These are phyloP conservation scores for Mollisia scopiformis DNA, from an alignment of 2,329 filamentous ascomycete species.

Conservation along the genomic window DNA sequence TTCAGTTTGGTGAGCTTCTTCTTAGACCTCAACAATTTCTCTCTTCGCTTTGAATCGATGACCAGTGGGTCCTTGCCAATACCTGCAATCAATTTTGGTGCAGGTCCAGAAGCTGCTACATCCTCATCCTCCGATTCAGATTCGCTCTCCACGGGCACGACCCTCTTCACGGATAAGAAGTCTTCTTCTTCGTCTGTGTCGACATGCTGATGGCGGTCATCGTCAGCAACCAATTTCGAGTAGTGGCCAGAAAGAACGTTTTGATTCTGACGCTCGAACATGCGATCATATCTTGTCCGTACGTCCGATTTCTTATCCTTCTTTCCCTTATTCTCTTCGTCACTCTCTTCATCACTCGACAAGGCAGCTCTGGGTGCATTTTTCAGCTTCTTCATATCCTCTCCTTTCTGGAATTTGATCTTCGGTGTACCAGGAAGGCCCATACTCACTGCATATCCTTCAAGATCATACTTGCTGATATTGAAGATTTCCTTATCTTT, in stretches of 20 bases:
- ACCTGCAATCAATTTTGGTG: slow-evolving; percentile 64
- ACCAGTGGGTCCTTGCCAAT: slow-evolving; percentile 73
- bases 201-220: slow-evolving; percentile 45
- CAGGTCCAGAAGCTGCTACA: slow-evolving; percentile 42
- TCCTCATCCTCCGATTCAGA: slow-evolving; percentile 45
- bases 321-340: slow-evolving; percentile 56
- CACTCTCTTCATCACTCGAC: slow-evolving; percentile 63
- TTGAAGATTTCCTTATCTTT: slow-evolving; percentile 92
- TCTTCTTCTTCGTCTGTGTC: slow-evolving; percentile 74
- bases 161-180: slow-evolving; percentile 87
- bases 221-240: slow-evolving; percentile 76
- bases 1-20: slow-evolving; percentile 92
- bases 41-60: slow-evolving; percentile 91
- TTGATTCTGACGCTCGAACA: slow-evolving; percentile 97
- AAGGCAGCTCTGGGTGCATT: slow-evolving; percentile 75
- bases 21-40: slow-evolving; percentile 94
- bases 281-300: slow-evolving; percentile 93
- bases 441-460: slow-evolving; percentile 82
- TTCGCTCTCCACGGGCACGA: slow-evolving; percentile 70
- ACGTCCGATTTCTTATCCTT: slow-evolving; percentile 69
- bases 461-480: slow-evolving; percentile 78
- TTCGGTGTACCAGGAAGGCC: slow-evolving; percentile 89
- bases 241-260: slow-evolving; percentile 95
- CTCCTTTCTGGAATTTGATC: slow-evolving; percentile 91
- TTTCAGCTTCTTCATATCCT: slow-evolving; percentile 84